Conservation (phyloP, 176 grass and related monocot genomes). For the Bolboschoenus planiculmis region DNA sequence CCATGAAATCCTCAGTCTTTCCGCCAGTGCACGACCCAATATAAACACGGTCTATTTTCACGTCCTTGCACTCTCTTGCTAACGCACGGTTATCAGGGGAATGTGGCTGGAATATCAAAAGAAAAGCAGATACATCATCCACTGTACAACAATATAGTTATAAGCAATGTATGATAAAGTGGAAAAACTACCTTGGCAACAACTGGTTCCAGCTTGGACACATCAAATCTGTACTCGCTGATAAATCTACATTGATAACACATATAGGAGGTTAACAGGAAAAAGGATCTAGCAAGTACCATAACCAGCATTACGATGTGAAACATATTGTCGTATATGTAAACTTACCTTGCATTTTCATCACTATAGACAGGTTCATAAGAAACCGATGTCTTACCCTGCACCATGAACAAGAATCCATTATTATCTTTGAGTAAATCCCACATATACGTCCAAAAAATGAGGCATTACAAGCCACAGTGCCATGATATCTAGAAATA, state of each 20-base stretch:
- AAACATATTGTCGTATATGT: constrained; percentile 13
- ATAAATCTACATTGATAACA: constrained; percentile 49
- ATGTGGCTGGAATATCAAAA: constrained; percentile 62
- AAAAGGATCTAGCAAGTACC: not conserved
- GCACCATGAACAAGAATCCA: constrained; percentile 18
- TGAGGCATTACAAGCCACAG: not conserved
- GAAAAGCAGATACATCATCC: not conserved
- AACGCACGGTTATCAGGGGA: constrained; percentile 89
- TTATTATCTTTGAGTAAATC: constrained; percentile 16
- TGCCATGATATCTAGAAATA: not conserved
- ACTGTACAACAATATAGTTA: not conserved
- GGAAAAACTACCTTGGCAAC: constrained; percentile 66
- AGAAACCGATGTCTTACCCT: constrained; percentile 61
- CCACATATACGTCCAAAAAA: constrained; percentile 2
- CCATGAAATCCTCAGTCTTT: constrained; percentile 88
- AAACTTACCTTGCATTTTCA: constrained; percentile 62
- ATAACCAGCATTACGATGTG: not conserved
- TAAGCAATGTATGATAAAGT: not conserved
- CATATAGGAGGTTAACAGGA: constrained; percentile 13
- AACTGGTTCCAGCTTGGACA: constrained; percentile 87
- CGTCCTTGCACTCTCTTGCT: constrained; percentile 95
- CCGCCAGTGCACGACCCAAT: constrained; percentile 98
- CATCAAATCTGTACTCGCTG: constrained; percentile 77
- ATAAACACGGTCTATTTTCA: constrained; percentile 90
- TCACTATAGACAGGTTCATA: constrained; percentile 80